Evolutionary conservation across 805 yeast species (phyloP), one percentile per base, ranked within the genome.

Genomic region (Zygotorulaspora danielsina): DNA sequence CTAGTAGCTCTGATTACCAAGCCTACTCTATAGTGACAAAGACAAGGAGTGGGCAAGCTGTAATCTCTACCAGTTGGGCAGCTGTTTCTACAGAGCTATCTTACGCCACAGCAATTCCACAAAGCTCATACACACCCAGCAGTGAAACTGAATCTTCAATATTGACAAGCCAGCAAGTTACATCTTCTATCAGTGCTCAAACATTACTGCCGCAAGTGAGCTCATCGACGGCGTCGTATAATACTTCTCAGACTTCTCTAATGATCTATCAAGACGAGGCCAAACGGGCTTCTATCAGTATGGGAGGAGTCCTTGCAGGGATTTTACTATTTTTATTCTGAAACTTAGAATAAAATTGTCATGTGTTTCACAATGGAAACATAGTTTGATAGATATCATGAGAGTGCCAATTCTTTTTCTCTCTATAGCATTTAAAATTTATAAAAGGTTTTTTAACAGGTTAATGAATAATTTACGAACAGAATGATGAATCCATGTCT

Each of bases 1-100:
- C 17, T 15, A 18, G 15, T 12, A 12, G 18, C 4, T 27, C 7
- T 12, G 18, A n/a, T 6, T 27, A 27, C 18, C 18, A 27, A 27
- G 46, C 50, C n/a, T 45, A 45, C 38, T 44, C 51, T 1, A 44
- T 49, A n/a, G 33, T 51, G 10, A 48, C 57, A 2, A 42, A 25
- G 10, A 46, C 53, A 3, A 18, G 26, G 4, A 32, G 40, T 28
- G 57, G 53, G 11, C 36, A 48, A 35, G 36, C 43, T 11, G 42
- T 45, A 6, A 45, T 49, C 15, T 45, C 33, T 30, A 50, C 56
- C 12, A 43, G 43, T 19, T 44, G 33, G 28, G 41, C 32, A 27
- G 49, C 56, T 3, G 42, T 50, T 22, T 38, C 54, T 10, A 27
- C 31, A 9, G 31, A 5, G 8, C 18, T 12, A 9, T 24, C 27